Evolutionary conservation across 2,329 filamentous ascomycete species (phyloP), one percentile per base, ranked within the genome.

Genomic region (Xylaria digitata): DNA sequence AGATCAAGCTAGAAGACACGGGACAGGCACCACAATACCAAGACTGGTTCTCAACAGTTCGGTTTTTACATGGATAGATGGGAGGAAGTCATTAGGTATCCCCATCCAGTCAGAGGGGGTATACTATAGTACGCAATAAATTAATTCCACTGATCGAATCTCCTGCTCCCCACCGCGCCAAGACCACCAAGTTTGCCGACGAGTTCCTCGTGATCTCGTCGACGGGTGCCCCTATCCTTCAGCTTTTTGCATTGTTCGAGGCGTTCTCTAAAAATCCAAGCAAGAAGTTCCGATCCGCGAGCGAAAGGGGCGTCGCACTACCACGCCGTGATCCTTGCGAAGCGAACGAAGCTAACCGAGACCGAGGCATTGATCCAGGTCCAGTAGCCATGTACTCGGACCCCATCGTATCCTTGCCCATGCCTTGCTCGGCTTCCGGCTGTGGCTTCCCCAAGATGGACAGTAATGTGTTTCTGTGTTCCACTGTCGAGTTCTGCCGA

Each of bases 261-360:
- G 84, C 82, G 30, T 82, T 83, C 70, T 92, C 87, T 73, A 96
- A 80, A 75, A 93, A 96, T 9, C 87, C 90, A 58, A 96, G 82
- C 75, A 96, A 80, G 73, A 96, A 96, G 17, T 85, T 89, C 75
- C 92, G 90, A 72, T 96, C 90, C 0, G 88, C 90, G 0, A 91
- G 87, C 3, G 90, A 91, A 50, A 89, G 88, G 13, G 86, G 82
- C 37, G 83, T 83, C 74, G 85, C 82, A 68, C 83, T 86, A 19
- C 82, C 82, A 11, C 84, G 81, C 46, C 83, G 80, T 8, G 74
- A 72, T 11, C 72, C 75, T 9, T 78, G 78, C 59, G 83, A 82
- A 11, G 80, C 80, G 59, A 84, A 73, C n/a, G 84, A 84, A 3
- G 80, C 79, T 46, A 84, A 71, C 2, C 81, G 81, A 23, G 81